These are phyloP conservation scores for Buddleja alternifolia DNA, from an alignment of 257 asterid species.

Conservation along the genomic window DNA sequence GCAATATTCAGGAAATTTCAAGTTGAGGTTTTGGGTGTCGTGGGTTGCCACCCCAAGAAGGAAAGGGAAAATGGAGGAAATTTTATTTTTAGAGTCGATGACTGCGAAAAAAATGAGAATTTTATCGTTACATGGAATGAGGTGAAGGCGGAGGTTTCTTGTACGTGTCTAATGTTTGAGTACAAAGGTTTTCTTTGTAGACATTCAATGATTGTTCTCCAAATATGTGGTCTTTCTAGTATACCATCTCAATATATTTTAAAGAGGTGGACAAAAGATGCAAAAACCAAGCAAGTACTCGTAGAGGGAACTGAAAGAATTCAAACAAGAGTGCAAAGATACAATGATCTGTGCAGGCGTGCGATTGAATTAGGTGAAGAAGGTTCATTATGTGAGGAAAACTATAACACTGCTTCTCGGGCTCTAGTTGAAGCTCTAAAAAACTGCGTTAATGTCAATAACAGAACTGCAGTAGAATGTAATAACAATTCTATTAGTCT, in stretches of 20 bases:
- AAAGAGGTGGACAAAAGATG: conserved; percentile 98
- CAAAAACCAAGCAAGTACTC: conserved; percentile 53
- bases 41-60: conserved; percentile 95
- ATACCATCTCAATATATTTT: conserved; percentile 81
- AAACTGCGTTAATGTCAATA: conserved; percentile 80
- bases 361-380: conserved; percentile 91
- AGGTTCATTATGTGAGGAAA: conserved; percentile 81
- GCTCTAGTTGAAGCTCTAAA: conserved; percentile 82
- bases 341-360: conserved; percentile 85
- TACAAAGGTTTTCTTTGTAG: conserved; percentile 91
- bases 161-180: conserved; percentile 95
- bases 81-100: conserved; percentile 70
- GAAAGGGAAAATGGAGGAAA: conserved; percentile 62
- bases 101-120: conserved; percentile 82
- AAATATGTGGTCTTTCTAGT: conserved; percentile 88
- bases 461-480: conserved; percentile 59
- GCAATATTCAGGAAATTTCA: conserved; percentile 89
- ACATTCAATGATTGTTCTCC: conserved; percentile 93
- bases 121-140: conserved; percentile 83
- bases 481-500: conserved; percentile 56
- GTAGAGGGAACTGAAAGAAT: conserved; percentile 67
- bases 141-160: conserved; percentile 70
- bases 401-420: conserved; percentile 71
- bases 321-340: conserved; percentile 78
- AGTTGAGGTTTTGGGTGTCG: conserved; percentile 93